Evolutionary conservation across 164 flowering plant genomes (phyloP).

Genomic region (Chimonanthus praecox): DNA sequence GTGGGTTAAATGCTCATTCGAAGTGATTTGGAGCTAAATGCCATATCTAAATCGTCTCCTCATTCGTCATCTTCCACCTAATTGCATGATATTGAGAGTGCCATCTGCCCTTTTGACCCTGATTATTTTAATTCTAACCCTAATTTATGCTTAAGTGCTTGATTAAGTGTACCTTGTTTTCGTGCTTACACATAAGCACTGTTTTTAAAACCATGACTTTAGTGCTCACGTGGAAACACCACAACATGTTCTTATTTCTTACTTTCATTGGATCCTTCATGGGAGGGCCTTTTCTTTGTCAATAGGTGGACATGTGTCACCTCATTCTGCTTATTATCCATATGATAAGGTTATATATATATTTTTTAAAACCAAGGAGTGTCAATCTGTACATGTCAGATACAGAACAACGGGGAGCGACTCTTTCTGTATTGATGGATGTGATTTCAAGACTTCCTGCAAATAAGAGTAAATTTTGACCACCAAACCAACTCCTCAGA

Average conservation of each 20-base stretch:
- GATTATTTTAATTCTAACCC: neutral
- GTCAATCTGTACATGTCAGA: neutral
- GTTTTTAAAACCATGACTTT: slow-evolving; percentile 3
- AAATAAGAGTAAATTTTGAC: too few species aligned
- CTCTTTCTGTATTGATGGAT: too few species aligned
- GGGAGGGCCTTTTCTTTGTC: neutral
- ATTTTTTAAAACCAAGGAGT: neutral
- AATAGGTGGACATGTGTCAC: neutral
- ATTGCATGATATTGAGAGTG: slow-evolving; percentile 10
- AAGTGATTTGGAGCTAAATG: neutral
- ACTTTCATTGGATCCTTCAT: neutral
- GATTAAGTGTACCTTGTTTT: slow-evolving; percentile 2
- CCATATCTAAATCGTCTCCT: neutral
- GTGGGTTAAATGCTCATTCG: neutral
- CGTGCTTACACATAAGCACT: slow-evolving; percentile 1
- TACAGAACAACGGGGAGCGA: too few species aligned
- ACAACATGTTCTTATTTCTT: neutral
- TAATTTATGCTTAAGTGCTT: slow-evolving; percentile 3
- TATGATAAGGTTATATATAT: neutral
- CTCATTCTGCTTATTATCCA: neutral
- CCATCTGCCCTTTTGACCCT: slow-evolving; percentile 9
- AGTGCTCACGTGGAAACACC: slow-evolving; percentile 5
- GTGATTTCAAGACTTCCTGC: too few species aligned
- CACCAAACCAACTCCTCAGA: too few species aligned
- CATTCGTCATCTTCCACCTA: slow-evolving; percentile 10